Conservation (phyloP, 352 stramenopile genomes). For the Phytophthora macrochlamydospora region DNA sequence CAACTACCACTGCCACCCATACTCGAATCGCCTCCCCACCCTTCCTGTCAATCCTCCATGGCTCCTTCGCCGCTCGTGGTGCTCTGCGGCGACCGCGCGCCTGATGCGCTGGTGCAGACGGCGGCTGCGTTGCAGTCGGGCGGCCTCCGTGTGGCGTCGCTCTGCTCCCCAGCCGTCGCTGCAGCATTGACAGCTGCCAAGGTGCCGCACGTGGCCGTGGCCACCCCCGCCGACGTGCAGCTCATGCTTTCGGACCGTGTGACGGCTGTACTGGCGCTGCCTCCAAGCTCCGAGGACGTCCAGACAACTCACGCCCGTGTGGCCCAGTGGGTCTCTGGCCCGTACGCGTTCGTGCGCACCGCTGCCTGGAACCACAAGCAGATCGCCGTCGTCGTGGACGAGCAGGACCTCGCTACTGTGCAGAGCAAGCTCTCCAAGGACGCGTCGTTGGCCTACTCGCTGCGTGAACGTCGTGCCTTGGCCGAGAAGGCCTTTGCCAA, state of each 20-base stretch:
- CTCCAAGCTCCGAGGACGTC: conserved; percentile 35
- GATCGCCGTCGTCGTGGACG: conserved; percentile 81
- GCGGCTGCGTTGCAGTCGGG: conserved; percentile 55
- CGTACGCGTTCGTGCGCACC: conserved; percentile 81
- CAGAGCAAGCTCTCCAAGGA: conserved; percentile 64
- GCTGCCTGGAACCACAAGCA: conserved; percentile 90
- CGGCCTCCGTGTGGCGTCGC: conserved; percentile 66
- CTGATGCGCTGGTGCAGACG: conserved; percentile 50
- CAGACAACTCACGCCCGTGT: conserved; percentile 50
- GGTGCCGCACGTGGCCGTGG: conserved; percentile 73
- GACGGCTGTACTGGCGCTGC: conserved; percentile 66
- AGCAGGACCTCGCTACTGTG: conserved; percentile 57
- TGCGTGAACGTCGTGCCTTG: conserved; percentile 69
- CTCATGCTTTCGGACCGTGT: conserved; percentile 75
- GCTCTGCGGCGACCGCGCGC: conserved; percentile 64
- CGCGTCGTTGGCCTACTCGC: conserved; percentile 66
- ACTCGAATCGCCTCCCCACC: conserved; percentile 17
- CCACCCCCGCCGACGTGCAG: conserved; percentile 65
- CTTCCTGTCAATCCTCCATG: conserved; percentile 21
- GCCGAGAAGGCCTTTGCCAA: conserved; percentile 82
- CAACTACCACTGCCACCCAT: conserved; percentile 20
- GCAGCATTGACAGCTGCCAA: conserved; percentile 73
- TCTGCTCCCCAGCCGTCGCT: conserved; percentile 57
- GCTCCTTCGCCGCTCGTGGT: conserved; percentile 62
- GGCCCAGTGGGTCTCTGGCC: conserved; percentile 71